A percentile compares a stretch with the other conserved stretches of the same genome.
Conservation (phyloP, 2,329 filamentous ascomycete genomes). For the Chrysosphaeria jannelii region DNA sequence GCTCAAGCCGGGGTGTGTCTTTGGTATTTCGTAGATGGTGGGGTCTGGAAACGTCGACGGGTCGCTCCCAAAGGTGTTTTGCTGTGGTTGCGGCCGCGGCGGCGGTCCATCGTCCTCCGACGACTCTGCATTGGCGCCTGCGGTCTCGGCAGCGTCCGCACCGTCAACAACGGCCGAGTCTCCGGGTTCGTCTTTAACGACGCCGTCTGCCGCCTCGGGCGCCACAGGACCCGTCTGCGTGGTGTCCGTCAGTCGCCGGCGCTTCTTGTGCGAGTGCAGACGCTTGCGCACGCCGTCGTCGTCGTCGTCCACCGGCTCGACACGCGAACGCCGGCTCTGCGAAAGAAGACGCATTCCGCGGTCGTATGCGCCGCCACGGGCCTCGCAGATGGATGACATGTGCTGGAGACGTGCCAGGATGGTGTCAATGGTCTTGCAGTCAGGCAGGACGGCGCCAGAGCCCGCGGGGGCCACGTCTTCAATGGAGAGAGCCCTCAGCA, state of each 20-base stretch:
- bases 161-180: slow-evolving; percentile 11
- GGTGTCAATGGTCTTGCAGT: slow-evolving; percentile 30
- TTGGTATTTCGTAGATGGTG: slow-evolving; percentile 75
- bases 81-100: slow-evolving; percentile 35
- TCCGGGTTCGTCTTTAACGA: too few species aligned
- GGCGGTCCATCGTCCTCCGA: slow-evolving; percentile 30
- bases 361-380: slow-evolving; percentile 36
- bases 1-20: slow-evolving; percentile 42
- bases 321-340: slow-evolving; percentile 29
- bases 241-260: slow-evolving; percentile 35
- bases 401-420: slow-evolving; percentile 31
- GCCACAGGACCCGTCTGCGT: slow-evolving; percentile 42
- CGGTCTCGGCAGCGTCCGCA: slow-evolving; percentile 3
- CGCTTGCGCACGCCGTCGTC: slow-evolving; percentile 19
- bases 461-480: slow-evolving; percentile 36
- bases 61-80: slow-evolving; percentile 76
- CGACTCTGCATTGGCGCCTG: slow-evolving; percentile 16
- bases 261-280: slow-evolving; percentile 15
- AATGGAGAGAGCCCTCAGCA: slow-evolving; percentile 27
- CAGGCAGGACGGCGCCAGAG: slow-evolving; percentile 25
- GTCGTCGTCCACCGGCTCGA: slow-evolving; percentile 18
- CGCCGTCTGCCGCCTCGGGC: not conserved
- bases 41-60: slow-evolving; percentile 77
- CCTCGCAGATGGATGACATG: slow-evolving; percentile 35
- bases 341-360: slow-evolving; percentile 42